Percentiles rank a stretch among this genome's conserved stretches.
These are phyloP conservation scores for Neltuma alba DNA, from an alignment of 306 rosid genomes.

Conservation along the genomic window DNA sequence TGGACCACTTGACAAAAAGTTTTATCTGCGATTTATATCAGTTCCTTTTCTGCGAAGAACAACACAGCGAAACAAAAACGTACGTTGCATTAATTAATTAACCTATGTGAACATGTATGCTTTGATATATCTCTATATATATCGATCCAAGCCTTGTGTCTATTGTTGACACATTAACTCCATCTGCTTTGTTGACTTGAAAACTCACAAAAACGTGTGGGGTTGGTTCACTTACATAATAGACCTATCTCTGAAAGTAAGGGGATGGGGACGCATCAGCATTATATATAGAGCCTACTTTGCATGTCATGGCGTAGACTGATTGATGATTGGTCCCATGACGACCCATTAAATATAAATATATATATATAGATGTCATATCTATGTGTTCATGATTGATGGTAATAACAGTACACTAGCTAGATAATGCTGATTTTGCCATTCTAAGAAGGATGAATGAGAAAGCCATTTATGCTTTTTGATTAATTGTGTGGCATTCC, in stretches of 20 bases:
- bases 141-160: background rate
- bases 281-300: background rate
- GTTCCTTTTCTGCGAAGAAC: background rate
- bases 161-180: background rate
- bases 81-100: background rate
- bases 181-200: background rate
- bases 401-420: background rate
- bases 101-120: background rate
- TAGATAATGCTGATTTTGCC: background rate
- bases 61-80: background rate
- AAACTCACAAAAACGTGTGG: conserved; percentile 5
- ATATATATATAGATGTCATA: background rate
- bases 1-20: background rate
- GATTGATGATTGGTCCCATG: background rate
- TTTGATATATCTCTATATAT: background rate
- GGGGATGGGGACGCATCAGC: background rate
- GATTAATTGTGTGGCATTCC: conserved; percentile 34
- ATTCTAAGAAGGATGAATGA: background rate
- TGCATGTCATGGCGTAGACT: background rate
- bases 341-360: background rate
- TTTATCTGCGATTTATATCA: background rate
- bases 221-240: background rate
- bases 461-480: conserved; percentile 29
- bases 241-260: background rate
- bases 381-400: background rate